Base-by-base conservation (phyloP, 208 protist genomes). In the Crithidia thermophila region DNA sequence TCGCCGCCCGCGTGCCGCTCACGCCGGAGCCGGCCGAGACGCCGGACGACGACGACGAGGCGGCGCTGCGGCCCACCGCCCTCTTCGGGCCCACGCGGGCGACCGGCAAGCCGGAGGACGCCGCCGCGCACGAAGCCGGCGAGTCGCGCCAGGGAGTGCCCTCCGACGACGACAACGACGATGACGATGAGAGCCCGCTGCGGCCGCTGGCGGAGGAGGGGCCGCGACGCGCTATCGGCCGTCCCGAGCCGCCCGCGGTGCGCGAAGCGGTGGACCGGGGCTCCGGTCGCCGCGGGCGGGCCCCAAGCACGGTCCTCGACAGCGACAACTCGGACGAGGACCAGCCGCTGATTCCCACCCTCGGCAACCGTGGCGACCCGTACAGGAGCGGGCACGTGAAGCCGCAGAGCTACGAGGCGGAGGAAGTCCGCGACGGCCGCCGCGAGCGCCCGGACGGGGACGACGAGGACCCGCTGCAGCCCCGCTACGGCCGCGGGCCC, bases 361-460 rank as follows among this genome's bases (percentile, higher is more conserved):
- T 81, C 6, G 75, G 75, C 13, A 34, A 14, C 25, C 66, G 66
- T 14, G 36, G 46, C 23, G 66, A 64, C 36, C 23, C 40, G 20
- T 74, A 74, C 58, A 66, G 67, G 28, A 46, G 11, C 37, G 64
- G 53, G 21, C 64, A 52, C 37, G 57, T 16, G 5, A 58, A 67
- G 53, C 40, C 40, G 40, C 16, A 46, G 40, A 18, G 5, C 40
- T 46, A 21, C 40, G 40, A 46, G 40, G 40, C 61, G 20, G 0
- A 40, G 28, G 49, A 57, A 21, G 51, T 47, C 18, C 49, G 37
- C 25, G 60, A 63, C 42, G 25, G 25, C 25, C 21, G 66, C 11
- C 30, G 21, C 27, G 13, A 46, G 30, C 25, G 16, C 20, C 37
- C 65, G 47, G 45, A 53, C 16, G 65, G 64, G 1, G 64, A 58